Base-by-base conservation (phyloP, 148 eudicot species). In the Amaranthus palmeri region DNA sequence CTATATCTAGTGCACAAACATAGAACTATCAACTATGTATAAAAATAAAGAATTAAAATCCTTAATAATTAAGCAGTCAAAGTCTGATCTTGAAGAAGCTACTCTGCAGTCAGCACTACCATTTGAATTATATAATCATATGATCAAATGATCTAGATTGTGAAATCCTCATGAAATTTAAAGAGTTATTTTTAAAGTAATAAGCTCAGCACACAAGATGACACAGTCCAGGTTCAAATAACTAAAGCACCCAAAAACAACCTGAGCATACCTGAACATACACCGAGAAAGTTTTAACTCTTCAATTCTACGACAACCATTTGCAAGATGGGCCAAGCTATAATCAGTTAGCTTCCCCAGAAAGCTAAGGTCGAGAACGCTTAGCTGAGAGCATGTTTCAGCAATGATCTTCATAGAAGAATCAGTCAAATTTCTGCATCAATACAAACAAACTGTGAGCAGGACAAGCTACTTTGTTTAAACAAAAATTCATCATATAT, bases 181-280 rank as follows among this genome's bases (percentile, higher is more conserved):
- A 62, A 62, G 25, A 59, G 61, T 4, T 7, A 4, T 6, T 7
- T 54, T 11, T 42, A 47, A 77, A 4, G 7, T 68, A 44, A 41
- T n/a, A 67, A 68, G 60, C 5, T 11, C 42, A 9, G 13, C 11
- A 59, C 36, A 61, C 36, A 8, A 41, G 12, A 45, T 44, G 52
- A 43, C 67, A 54, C 3, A 54, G 50, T 52, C n/a, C 54, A 65
- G 25, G 48, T 42, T 44, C 8, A 54, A 58, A 47, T 18, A 74
- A 25, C 44, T 58, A 5, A 77, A 70, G 51, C 46, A 69, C 42
- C 41, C 2, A 69, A 13, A 56, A n/a, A 61, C 15, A 81, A 91
- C 98, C 97, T 91, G 88, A 95, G 89, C 53, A 78, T 17, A 91
- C 98, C 97, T 91, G 88, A 95, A 91, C 53, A 78, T 17, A 73